Conservation (phyloP, 768 basidiomycete genomes). For the Leccinum fibrillosum region DNA sequence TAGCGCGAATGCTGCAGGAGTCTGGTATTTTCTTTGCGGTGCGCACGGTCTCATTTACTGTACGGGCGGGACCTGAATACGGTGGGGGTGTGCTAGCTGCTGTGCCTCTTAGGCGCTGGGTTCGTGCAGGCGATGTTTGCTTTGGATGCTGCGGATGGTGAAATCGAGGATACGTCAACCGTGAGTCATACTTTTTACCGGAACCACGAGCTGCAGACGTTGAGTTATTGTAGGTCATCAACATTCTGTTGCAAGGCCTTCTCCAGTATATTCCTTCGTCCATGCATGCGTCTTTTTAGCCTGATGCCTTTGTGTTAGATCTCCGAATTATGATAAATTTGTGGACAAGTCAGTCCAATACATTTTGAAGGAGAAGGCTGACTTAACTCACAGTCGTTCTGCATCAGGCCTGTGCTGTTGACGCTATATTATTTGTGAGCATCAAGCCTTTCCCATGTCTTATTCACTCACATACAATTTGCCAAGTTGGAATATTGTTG, state of each 20-base stretch:
- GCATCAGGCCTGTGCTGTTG: constrained; percentile 51
- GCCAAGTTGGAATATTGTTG: constrained; percentile 75
- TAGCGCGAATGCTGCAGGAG: constrained; percentile 90
- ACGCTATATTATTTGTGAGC: constrained; percentile 77
- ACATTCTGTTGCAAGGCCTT: constrained; percentile 75
- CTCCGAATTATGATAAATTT: constrained; percentile 67
- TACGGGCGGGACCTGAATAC: neutral
- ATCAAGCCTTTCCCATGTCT: neutral
- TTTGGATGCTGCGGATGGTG: constrained; percentile 86
- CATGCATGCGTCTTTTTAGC: neutral
- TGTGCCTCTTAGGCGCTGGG: constrained; percentile 79
- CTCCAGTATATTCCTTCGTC: constrained; percentile 52
- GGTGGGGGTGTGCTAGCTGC: constrained; percentile 44
- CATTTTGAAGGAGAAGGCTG: neutral
- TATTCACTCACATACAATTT: neutral
- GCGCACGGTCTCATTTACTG: constrained; percentile 17
- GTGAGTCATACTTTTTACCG: constrained; percentile 35
- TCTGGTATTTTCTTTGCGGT: constrained; percentile 92
- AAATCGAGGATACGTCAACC: constrained; percentile 46
- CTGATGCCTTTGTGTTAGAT: constrained; percentile 32
- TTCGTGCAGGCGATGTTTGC: constrained; percentile 88
- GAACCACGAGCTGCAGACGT: neutral
- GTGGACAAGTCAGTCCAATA: constrained; percentile 37
- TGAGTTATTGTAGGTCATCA: constrained; percentile 47
- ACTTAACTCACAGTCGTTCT: neutral